A percentile compares a stretch with the other conserved stretches of the same genome.
Conservation (phyloP, 306 rosid species). For the Pachyrhizus erosus region DNA sequence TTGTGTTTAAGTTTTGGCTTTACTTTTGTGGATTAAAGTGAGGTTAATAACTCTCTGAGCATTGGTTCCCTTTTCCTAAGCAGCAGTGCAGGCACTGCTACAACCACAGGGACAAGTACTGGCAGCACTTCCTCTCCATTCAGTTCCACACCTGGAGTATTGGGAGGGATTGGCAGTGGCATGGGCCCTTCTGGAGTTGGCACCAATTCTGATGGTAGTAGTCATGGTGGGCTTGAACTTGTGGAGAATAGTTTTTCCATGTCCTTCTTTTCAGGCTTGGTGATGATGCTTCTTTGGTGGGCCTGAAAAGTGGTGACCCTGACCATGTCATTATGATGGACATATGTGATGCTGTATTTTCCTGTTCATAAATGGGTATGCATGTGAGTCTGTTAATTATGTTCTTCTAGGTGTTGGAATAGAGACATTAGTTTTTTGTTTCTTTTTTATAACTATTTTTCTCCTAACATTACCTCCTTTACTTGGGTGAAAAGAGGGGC, state of each 20-base stretch:
- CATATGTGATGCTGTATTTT: slow-evolving; percentile 40
- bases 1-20: background rate
- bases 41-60: background rate
- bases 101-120: slow-evolving; percentile 29
- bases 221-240: slow-evolving; percentile 50
- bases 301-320: slow-evolving; percentile 40
- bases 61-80: background rate
- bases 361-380: slow-evolving; percentile 24
- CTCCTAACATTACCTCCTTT: slow-evolving; percentile 10
- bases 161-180: slow-evolving; percentile 70
- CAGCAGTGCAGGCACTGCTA: slow-evolving; percentile 49
- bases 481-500: slow-evolving; percentile 38
- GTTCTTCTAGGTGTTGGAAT: slow-evolving; percentile 43
- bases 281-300: slow-evolving; percentile 53
- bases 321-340: slow-evolving; percentile 39
- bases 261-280: slow-evolving; percentile 48
- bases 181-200: slow-evolving; percentile 68
- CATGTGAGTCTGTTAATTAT: background rate
- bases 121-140: slow-evolving; percentile 35
- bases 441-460: background rate
- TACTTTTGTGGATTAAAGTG: background rate
- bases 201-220: slow-evolving; percentile 62
- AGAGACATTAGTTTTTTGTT: slow-evolving; percentile 39
- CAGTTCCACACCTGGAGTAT: slow-evolving; percentile 50
- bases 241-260: slow-evolving; percentile 22